Evolutionary conservation across 1,139 yeast species (phyloP), one percentile per base, ranked within the genome.

Genomic region (Hemisphaericaspora xylofermentans): DNA sequence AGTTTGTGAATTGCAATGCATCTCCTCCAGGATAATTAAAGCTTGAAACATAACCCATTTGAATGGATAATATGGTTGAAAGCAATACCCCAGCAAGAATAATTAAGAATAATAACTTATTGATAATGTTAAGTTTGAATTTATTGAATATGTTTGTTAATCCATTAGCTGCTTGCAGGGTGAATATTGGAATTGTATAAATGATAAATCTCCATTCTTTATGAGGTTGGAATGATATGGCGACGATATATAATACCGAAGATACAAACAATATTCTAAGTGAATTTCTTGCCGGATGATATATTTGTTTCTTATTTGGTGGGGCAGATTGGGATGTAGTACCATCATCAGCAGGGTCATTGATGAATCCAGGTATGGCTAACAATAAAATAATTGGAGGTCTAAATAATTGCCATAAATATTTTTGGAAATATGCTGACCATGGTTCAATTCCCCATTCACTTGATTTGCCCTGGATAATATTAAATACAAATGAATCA

Each of bases 171-270:
- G 88, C 91, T 32, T 76, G 60, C 27, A 84, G 55, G 0, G 85
- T 78, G 43, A 88, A 60, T 0, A 85, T 68, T 2, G 98, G 97
- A 9, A 84, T 64, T 0, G 81, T 68, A 57, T 91, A 93, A 13
- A 84, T 66, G 39, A 93, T 80, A 52, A 91, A 93, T 51, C 98
- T 76, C 96, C 96, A 88, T 66, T 93, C 98, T 60, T 91, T 93
- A 53, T 91, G 98, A 1, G 95, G 93, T 58, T 86, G 95, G 42
- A 84, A 60, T 0, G 97, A 89, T 75, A 89, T 75, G 2, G 78
- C 58, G 2, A 68, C 51, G 24, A 88, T 72, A 57, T 68, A 91
- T 9, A 78, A 40, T 3, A 81, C 29, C 0, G 85, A 64, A 0
- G 88, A 67, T 4, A 60, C 36, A 28, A 56, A 58, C 34, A 71